Base-by-base conservation (phyloP, 2,329 filamentous ascomycete genomes). In the Amauroascus niger region DNA sequence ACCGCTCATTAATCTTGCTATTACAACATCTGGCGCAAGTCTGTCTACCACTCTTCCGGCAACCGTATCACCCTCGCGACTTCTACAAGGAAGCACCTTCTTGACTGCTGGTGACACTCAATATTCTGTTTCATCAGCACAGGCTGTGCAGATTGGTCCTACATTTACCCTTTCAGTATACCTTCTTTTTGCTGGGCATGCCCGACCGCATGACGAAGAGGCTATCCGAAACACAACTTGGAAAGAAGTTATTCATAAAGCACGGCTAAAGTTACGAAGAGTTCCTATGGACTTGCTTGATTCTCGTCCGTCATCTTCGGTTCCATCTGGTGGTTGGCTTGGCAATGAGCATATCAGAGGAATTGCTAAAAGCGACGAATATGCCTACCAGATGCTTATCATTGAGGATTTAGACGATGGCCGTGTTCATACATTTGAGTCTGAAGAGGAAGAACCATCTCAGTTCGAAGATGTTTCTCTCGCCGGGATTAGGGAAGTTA, bases 221-320 rank as follows among this genome's bases (percentile, higher is more conserved):
- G 70, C 79, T 62, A 61, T 83, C 60, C 65, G 86, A 71, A 69
- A 83, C 71, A 75, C 88, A 0, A 86, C 90, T 0, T 97, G 93
- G 93, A 93, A 97, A 66, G 91, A 98, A 67, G 89, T 95, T 39
- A 84, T 96, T 57, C 90, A 97, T 72, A 98, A 97, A 68, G 87
- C 89, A 16, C 81, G 83, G 37, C 82, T 96, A 11, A 88, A 89
- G 55, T 75, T 98, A 9, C 79, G 86, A 61, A 79, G 90, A 46
- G 79, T 87, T 0, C 86, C 83, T 0, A 69, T 84, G 30, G 74
- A 78, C 40, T 65, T 76, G 37, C 67, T 78, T 0, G 78, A 64
- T 80, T 57, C 69, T 76, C 44, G 43, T 35, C 33, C 43, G 7
- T 47, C 44, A n/a, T 44, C 32, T 28, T 55, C 3, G 50, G 57